These are phyloP conservation scores for Neurospora africana DNA, from an alignment of 495 filamentous ascomycete species.

Conservation along the genomic window DNA sequence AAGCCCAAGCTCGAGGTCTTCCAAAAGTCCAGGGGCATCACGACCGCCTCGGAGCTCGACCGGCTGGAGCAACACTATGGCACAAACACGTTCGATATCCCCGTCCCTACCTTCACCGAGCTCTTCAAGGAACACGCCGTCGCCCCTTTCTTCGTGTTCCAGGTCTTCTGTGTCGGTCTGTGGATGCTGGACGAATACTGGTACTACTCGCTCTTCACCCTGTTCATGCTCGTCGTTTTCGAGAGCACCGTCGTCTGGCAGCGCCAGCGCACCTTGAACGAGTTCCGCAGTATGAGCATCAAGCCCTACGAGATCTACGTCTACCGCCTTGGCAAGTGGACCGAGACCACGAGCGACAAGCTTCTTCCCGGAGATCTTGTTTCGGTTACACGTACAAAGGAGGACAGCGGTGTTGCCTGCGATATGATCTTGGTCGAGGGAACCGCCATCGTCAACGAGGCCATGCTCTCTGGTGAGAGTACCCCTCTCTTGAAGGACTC, in stretches of 20 bases:
- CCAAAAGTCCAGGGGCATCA: conserved; percentile 67
- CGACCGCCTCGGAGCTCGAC: conserved; percentile 58
- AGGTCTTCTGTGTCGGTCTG: conserved; percentile 94
- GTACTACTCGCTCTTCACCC: conserved; percentile 98
- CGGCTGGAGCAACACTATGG: conserved; percentile 86
- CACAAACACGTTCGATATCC: conserved; percentile 94
- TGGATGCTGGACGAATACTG: conserved; percentile 99
- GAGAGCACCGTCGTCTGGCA: conserved; percentile 99
- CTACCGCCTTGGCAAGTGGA: conserved; percentile 75
- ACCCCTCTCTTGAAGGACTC: conserved; percentile 96
- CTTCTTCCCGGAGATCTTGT: conserved; percentile 93
- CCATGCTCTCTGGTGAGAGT: conserved; percentile 97
- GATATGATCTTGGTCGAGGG: conserved; percentile 94
- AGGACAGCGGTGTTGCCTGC: conserved; percentile 92
- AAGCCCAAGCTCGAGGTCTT: conserved; percentile 65
- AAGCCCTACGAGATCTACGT: conserved; percentile 94
- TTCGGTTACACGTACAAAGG: conserved; percentile 88
- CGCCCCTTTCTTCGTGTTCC: conserved; percentile 98
- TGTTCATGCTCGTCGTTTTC: conserved; percentile 95
- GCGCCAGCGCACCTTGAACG: conserved; percentile 87
- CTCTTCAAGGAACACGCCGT: conserved; percentile 98
- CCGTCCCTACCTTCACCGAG: conserved; percentile 88
- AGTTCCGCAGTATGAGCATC: conserved; percentile 99
- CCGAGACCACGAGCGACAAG: conserved; percentile 83
- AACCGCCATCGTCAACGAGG: conserved; percentile 96